Conservation (phyloP, 768 basidiomycete genomes). For the Boletus reticuloceps region DNA sequence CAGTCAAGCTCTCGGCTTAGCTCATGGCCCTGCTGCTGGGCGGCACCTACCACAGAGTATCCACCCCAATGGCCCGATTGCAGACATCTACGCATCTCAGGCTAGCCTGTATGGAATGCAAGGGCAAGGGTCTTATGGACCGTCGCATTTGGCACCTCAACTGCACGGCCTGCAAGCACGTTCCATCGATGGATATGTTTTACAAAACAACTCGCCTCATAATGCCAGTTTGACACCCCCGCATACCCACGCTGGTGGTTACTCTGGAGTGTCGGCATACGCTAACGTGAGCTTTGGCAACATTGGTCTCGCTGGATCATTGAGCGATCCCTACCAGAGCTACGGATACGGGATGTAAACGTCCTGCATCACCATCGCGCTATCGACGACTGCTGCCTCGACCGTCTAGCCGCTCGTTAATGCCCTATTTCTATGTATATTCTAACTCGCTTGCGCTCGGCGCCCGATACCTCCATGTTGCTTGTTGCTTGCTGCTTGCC, state of each 20-base stretch:
- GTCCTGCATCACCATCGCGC: conserved; percentile 26
- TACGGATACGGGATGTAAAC: conserved; percentile 82
- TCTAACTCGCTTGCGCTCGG: conserved; percentile 33
- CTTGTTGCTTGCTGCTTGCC: conserved; percentile 35
- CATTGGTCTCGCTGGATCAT: conserved; percentile 47
- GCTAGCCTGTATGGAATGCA: conserved; percentile 61
- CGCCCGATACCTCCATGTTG: conserved; percentile 32
- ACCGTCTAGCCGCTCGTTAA: conserved; percentile 27
- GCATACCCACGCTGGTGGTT: conserved; percentile 52
- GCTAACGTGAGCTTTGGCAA: conserved; percentile 53
- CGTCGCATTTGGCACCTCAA: conserved; percentile 49
- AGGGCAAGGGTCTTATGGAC: conserved; percentile 56
- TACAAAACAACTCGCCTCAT: conserved; percentile 70
- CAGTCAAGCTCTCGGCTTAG: conserved; percentile 53
- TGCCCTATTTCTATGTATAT: conserved; percentile 39
- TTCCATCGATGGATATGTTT: conserved; percentile 77
- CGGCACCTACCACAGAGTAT: conserved; percentile 58
- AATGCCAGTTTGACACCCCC: conserved; percentile 60
- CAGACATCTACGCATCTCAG: conserved; percentile 65
- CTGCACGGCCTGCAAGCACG: conserved; percentile 65
- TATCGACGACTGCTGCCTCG: conserved; percentile 9
- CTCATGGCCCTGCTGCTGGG: conserved; percentile 38
- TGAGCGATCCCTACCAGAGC: conserved; percentile 75
- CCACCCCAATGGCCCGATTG: conserved; percentile 51
- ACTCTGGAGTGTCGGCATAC: conserved; percentile 53